These are phyloP conservation scores for Pseudogymnoascus sp. DNA, from an alignment of 2,329 filamentous ascomycete genomes.

Conservation along the genomic window DNA sequence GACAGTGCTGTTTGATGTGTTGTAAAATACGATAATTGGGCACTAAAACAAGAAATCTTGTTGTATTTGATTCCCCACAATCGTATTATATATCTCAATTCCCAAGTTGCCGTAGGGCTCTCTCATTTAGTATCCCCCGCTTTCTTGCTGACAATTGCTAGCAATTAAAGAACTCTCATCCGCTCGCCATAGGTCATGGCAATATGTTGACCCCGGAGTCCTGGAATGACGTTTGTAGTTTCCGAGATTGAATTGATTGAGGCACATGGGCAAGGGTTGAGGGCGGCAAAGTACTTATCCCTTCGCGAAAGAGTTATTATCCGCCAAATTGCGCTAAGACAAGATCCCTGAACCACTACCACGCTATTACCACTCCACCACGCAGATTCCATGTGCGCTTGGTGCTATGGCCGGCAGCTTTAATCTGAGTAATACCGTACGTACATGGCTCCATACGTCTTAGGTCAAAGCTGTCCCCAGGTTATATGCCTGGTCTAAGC, in stretches of 20 bases:
- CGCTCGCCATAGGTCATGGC: background rate
- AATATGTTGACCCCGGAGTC: constrained; percentile 1
- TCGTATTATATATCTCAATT: background rate
- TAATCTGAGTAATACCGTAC: background rate
- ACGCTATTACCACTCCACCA: background rate
- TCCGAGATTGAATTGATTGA: background rate
- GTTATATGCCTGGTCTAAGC: background rate
- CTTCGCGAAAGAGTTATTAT: background rate
- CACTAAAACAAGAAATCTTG: background rate
- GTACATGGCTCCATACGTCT: background rate
- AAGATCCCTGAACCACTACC: background rate
- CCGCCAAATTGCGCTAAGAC: background rate
- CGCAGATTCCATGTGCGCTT: background rate
- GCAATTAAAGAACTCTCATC: background rate
- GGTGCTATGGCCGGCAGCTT: background rate
- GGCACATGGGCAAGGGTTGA: background rate
- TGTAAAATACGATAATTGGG: background rate
- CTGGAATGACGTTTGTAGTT: background rate
- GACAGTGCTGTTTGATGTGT: background rate
- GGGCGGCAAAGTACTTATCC: background rate
- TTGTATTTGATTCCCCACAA: background rate
- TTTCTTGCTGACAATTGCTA: background rate
- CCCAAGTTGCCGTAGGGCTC: background rate
- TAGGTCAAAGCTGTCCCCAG: background rate
- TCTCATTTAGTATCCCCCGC: background rate